Percentiles rank a stretch among this genome's conserved stretches.
These are phyloP conservation scores for Themeda triandra DNA, from an alignment of 176 grass and related monocot genomes.

Conservation along the genomic window DNA sequence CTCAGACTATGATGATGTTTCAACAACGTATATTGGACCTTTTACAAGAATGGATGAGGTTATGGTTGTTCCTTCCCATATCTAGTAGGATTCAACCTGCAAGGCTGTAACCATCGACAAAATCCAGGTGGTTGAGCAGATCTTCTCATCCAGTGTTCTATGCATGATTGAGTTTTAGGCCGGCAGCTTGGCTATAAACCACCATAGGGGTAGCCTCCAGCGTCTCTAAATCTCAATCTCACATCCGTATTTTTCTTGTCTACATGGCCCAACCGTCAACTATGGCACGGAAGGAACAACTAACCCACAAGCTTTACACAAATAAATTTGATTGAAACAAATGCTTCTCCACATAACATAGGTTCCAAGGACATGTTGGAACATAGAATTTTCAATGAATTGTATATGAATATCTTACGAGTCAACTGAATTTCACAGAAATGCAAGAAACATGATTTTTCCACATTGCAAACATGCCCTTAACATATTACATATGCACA, in stretches of 20 bases:
- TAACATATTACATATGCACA: neutral
- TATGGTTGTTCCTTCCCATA: no score
- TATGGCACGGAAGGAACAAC: neutral
- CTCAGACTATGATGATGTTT: no score
- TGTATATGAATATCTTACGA: neutral
- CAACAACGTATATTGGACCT: no score
- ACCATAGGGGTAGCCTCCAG: neutral
- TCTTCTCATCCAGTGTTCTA: no score
- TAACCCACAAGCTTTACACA: neutral
- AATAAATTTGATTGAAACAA: neutral
- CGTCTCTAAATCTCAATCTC: neutral
- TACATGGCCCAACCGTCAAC: neutral
- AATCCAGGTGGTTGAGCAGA: neutral
- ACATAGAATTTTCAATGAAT: neutral
- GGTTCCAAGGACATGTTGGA: neutral
- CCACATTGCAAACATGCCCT: neutral
- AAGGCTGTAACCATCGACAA: no score
- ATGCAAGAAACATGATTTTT: neutral
- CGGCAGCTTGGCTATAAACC: no score
- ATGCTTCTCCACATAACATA: neutral
- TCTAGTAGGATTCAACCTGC: no score
- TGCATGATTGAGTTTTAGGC: no score
- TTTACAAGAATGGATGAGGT: no score
- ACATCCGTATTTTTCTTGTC: neutral
- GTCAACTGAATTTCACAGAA: neutral